Percentiles rank a stretch among this genome's conserved stretches.
These are phyloP conservation scores for Spergularia bocconei DNA, from an alignment of 148 eudicot species.

Conservation along the genomic window DNA sequence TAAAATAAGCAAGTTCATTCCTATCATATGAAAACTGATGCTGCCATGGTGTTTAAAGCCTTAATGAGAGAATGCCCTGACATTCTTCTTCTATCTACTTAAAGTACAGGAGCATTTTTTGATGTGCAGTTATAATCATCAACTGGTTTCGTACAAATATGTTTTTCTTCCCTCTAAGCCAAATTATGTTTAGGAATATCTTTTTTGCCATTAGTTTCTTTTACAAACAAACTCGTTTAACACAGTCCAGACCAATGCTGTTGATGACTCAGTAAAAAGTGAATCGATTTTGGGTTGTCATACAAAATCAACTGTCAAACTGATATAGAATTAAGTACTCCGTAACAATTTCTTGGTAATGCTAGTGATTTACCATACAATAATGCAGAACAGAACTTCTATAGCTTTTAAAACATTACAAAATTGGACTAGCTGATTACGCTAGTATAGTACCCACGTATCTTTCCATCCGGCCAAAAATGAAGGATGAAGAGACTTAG, in stretches of 20 bases:
- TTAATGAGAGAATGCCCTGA: too few species aligned
- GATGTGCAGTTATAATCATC: too few species aligned
- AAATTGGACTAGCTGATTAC: background rate
- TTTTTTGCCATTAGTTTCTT: too few species aligned
- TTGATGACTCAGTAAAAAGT: background rate
- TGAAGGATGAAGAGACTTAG: background rate
- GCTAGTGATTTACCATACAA: background rate
- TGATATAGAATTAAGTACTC: background rate
- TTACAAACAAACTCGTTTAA: background rate
- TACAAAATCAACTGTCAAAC: background rate
- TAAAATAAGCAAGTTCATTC: too few species aligned
- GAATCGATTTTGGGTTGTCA: background rate
- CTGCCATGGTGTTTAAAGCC: too few species aligned
- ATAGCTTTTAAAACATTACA: background rate
- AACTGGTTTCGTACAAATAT: too few species aligned
- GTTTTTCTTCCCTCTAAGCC: too few species aligned
- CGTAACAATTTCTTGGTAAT: background rate
- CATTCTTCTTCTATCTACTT: too few species aligned
- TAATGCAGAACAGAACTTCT: background rate
- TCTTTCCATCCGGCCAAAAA: constrained; percentile 4
- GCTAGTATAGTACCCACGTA: background rate
- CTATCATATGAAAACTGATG: too few species aligned
- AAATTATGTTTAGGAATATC: too few species aligned
- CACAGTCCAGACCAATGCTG: background rate
- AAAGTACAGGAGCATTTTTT: too few species aligned